Evolutionary conservation across 2,329 filamentous ascomycete species (phyloP).

Genomic region (Monilinia fructigena): DNA sequence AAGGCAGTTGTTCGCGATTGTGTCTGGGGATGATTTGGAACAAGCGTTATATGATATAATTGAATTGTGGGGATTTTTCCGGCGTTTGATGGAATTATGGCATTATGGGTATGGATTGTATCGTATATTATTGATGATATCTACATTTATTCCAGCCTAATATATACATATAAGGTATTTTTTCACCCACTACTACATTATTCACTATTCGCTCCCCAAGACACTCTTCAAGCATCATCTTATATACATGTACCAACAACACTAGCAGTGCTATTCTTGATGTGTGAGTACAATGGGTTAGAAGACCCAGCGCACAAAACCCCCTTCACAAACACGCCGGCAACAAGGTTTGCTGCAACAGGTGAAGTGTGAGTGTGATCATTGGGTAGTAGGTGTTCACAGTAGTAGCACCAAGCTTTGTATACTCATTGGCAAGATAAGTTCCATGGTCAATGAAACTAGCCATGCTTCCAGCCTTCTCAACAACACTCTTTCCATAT

Average conservation of each 20-base stretch:
- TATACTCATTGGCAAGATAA: constrained; percentile 52
- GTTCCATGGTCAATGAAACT: constrained; percentile 58
- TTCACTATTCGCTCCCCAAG: not conserved
- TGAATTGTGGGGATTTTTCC: no score
- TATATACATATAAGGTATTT: not conserved
- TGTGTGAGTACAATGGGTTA: constrained; percentile 5
- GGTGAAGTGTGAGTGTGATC: constrained; percentile 62
- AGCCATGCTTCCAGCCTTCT: constrained; percentile 41
- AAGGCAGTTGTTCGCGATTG: no score
- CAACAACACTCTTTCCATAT: constrained; percentile 51
- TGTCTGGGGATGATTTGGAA: no score
- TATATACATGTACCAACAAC: not conserved
- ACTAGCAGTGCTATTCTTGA: not conserved
- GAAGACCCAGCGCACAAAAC: constrained; percentile 7
- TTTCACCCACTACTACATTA: not conserved
- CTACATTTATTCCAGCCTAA: not conserved
- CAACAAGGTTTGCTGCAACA: constrained; percentile 52
- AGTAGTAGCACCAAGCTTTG: constrained; percentile 47
- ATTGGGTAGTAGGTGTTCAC: constrained; percentile 52
- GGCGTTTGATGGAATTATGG: not conserved
- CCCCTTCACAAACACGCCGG: constrained; percentile 29
- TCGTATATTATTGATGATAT: not conserved
- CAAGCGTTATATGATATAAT: no score
- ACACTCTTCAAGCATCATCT: not conserved
- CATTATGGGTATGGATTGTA: no score